phyloP scores from a whole-genome alignment of 2,329 filamentous ascomycete species.

The Intubia oerlemansii region DNA sequence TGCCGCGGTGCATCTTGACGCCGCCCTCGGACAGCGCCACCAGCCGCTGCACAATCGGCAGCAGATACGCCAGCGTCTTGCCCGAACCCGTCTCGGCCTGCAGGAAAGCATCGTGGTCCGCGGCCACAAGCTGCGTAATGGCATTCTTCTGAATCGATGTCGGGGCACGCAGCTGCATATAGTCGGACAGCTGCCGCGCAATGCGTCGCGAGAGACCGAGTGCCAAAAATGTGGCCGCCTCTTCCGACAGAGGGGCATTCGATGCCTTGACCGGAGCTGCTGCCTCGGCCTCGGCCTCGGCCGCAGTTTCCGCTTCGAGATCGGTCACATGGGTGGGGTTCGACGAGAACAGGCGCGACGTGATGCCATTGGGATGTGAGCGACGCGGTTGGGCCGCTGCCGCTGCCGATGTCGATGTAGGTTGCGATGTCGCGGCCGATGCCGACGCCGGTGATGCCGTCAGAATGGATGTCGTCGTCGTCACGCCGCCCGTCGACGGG shows the following conservation, averaged over 20 bases:
- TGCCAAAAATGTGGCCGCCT: slow-evolving; percentile 67
- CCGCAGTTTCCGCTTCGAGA: slow-evolving; percentile 17
- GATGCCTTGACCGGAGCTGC: slow-evolving; percentile 43
- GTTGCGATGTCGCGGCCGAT: no score
- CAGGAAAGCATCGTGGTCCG: slow-evolving; percentile 79
- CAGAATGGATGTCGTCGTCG: background rate
- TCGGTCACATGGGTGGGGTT: slow-evolving; percentile 57
- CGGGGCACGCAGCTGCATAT: slow-evolving; percentile 73
- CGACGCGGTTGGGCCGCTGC: no score
- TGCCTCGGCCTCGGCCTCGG: slow-evolving; percentile 22
- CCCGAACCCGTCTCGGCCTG: slow-evolving; percentile 95
- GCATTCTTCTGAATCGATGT: slow-evolving; percentile 89
- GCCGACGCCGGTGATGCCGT: no score
- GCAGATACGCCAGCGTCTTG: slow-evolving; percentile 88
- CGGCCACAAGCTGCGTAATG: slow-evolving; percentile 57
- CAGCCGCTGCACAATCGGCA: slow-evolving; percentile 80
- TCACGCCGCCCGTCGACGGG: background rate
- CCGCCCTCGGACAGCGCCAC: slow-evolving; percentile 46
- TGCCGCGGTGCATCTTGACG: slow-evolving; percentile 34
- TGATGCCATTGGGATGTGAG: slow-evolving; percentile 33
- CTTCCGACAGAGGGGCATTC: slow-evolving; percentile 73
- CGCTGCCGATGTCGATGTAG: no score
- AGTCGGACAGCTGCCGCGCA: slow-evolving; percentile 63
- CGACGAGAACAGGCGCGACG: slow-evolving; percentile 81
- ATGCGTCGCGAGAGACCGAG: slow-evolving; percentile 65